Evolutionary conservation across 768 basidiomycete species (phyloP), one percentile per base, ranked within the genome.

Genomic region (Leccinum ochraceum): DNA sequence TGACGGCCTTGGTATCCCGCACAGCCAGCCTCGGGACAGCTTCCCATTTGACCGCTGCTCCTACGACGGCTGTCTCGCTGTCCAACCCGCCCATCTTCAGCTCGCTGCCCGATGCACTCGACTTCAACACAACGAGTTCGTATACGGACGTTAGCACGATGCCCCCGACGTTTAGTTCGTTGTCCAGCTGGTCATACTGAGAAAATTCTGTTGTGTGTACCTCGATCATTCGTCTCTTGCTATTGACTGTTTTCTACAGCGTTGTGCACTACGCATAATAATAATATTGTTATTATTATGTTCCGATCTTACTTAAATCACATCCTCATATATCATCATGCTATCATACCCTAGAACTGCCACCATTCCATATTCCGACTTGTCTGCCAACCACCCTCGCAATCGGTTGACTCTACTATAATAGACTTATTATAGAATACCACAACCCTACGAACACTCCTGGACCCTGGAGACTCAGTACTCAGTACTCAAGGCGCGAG

Each of bases 61-160:
- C 10, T 39, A 17, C 17, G 39, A 39, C 8, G 39, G 17, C 39
- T 39, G 7, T 9, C n/a, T 10, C 14, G 16, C 2, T n/a, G 17
- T 42, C n/a, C 42, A 42, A 42, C 42, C 39, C 39, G 17, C 39
- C 9, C 39, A 42, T 42, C 42, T n/a, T 42, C n/a, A 42, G 42
- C 42, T n/a, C 42, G 42, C 42, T n/a, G 8, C 42, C 42, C n/a
- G n/a, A 42, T 42, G 42, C 42, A 17, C 42, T 42, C 8, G 55
- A 24, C 49, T 20, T 57, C 24, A 54, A 53, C 16, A 54, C 2
- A 24, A 66, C 66, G 10, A 63, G 50, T 46, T 50, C 51, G 14
- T 57, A 54, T 17, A 53, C 59, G n/a, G 69, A 68, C 39, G 56
- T 70, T 4, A 66, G 54, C 48, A 66, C 60, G 22, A 62, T 67